Evolutionary conservation across 2,329 filamentous ascomycete genomes (phyloP), one percentile per base, ranked within the genome.

Genomic region (Verticillium alfalfae): DNA sequence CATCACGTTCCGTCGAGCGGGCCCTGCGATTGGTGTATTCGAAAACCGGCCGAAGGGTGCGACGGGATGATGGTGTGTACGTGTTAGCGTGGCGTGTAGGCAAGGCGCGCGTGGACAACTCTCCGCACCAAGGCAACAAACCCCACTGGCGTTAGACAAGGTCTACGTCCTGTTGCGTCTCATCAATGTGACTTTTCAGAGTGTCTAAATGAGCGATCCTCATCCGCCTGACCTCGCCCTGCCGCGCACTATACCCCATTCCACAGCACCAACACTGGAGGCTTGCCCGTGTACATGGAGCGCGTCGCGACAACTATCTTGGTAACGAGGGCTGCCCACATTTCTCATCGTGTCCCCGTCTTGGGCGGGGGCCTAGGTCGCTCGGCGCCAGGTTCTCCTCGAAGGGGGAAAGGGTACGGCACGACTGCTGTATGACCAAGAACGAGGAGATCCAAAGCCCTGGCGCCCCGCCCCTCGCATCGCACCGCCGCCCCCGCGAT

Each of bases 1-100:
- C 63, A 65, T 67, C 67, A 68, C 67, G 67, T 66, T 68, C 60
- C 57, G 54, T 39, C 55, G 45, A 58, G 39, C 18, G 57, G 26
- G 26, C 18, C 13, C 26, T 56, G 58, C 67, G 63, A 68, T 67
- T 68, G 67, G 67, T 7, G 45, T 49, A 26, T 49, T 49, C 45
- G 26, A 22, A 12, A 37, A 22, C n/a, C 45, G 26, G n/a, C 45
- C 45, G 45, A 22, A 10, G 3, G 36, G 36, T 37, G 36, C 36
- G 36, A 37, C 36, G 13, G 36, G 2, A 37, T 37, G 36, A 49
- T 18, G n/a, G 3, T 22, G 45, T n/a, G 45, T 49, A 18, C n/a
- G 26, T 31, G 26, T 31, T 31, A 18, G 45, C 13, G 45, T 49
- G 22, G 45, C 18, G 45, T 18, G n/a, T 49, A 49, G 45, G 18